Conservation (phyloP, 1,139 yeast genomes). For the Pichia sp. region DNA sequence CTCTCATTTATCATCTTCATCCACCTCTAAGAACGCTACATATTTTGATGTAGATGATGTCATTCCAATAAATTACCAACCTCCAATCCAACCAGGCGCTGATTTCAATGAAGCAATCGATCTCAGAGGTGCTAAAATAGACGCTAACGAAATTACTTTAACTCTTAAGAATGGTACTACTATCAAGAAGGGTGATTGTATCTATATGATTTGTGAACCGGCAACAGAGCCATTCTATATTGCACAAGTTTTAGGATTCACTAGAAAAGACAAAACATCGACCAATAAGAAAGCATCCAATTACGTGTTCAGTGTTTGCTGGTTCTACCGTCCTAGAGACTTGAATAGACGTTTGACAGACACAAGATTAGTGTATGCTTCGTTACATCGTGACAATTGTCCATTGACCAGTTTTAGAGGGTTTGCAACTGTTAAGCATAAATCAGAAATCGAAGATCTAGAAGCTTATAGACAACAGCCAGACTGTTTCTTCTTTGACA, state of each 20-base stretch:
- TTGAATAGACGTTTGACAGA: slow-evolving; percentile 67
- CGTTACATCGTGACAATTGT: slow-evolving; percentile 85
- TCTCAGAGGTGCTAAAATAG: slow-evolving; percentile 28
- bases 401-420: slow-evolving; percentile 81
- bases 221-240: slow-evolving; percentile 95
- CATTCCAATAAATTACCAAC: slow-evolving; percentile 35
- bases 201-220: slow-evolving; percentile 88
- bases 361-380: slow-evolving; percentile 75
- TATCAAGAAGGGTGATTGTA: slow-evolving; percentile 58
- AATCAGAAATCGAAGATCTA: slow-evolving; percentile 54
- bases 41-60: slow-evolving; percentile 30
- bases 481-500: slow-evolving; percentile 80
- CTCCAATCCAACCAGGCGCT: slow-evolving; percentile 25
- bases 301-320: slow-evolving; percentile 70
- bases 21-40: not conserved
- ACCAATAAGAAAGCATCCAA: slow-evolving; percentile 41
- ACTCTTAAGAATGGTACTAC: slow-evolving; percentile 31
- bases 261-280: slow-evolving; percentile 34
- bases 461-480: slow-evolving; percentile 59
- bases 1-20: not conserved
- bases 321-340: slow-evolving; percentile 92
- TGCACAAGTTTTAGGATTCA: slow-evolving; percentile 82
- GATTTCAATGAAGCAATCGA: slow-evolving; percentile 29
- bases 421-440: slow-evolving; percentile 64
- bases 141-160: slow-evolving; percentile 21